Base-by-base conservation (phyloP, 148 eudicot genomes). In the Mesembryanthemum crystallinum region DNA sequence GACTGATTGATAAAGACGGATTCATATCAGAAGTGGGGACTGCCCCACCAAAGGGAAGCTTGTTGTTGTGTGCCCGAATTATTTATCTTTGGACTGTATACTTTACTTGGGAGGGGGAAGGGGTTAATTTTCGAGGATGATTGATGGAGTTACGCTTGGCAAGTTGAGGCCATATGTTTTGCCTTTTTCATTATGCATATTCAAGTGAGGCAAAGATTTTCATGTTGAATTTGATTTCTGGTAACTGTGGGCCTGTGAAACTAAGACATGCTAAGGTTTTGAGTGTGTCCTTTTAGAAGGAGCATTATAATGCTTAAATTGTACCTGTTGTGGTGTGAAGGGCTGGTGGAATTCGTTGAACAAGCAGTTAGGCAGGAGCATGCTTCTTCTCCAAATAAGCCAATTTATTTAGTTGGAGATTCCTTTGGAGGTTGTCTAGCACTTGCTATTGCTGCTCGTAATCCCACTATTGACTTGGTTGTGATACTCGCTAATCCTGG, bases 351-450 rank as follows among this genome's bases (percentile, higher is more conserved):
- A 69, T 80, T 85, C 68, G 98, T 92, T 13, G 94, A 81, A 78
- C 75, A 80, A 82, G 79, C 88, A 55, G 83, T 95, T 82, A 87
- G 86, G 82, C 57, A 68, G 55, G 90, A 92, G 76, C 92, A 89
- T 85, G 83, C 83, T 74, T 80, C 76, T 47, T 82, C 85, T 74
- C 98, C 98, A 66, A 82, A 79, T 60, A 95, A 87, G 81, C 99
- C 99, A 64, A 91, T 95, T 49, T 95, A 95, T 86, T 73, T 95
- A 72, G 89, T 95, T 27, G 98, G 99, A 62, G 99, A 92, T 86
- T 95, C 99, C 23, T 82, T 95, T 66, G 99, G 99, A 72, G 98
- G 98, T 65, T 85, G 93, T 82, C 84, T 95, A 67, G 98, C 99
- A 73, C 94, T 95, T 67, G 87, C 99, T 58, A 87, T 95, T 75